Base-by-base conservation (phyloP, 768 basidiomycete species). In the Tremella mesenterica region DNA sequence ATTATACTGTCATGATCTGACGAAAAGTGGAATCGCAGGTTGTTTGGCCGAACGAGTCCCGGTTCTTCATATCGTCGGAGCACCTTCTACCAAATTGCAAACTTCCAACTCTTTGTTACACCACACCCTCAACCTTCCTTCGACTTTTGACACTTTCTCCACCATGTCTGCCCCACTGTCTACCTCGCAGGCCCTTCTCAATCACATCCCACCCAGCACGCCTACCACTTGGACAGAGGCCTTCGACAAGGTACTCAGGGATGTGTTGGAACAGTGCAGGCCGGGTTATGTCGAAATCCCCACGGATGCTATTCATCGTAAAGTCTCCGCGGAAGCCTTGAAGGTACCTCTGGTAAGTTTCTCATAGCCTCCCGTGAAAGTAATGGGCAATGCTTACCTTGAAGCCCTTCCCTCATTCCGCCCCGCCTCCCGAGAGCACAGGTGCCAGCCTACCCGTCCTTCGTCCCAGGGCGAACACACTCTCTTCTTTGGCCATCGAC, bases 201-300 rank as follows among this genome's bases (percentile, higher is more conserved):
- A 69, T 50, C 74, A 78, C 50, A 78, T 78, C 46, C 12, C 41
- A 3, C 61, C 61, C 16, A 49, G 30, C n/a, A 61, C 67, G 3
- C 70, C 74, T 1, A 74, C 77, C 3, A 87, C 86, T 1, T 73
- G 67, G 72, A 71, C 72, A 0, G 74, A 76, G 1, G 81, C 85
- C 60, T 86, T 96, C 29, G 91, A 96, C 69, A 80, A 84, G 48
- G 76, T 88, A 45, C 76, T 96, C 41, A 80, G 78, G 10, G 82
- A 70, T 45, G 75, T 75, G 8, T 61, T 77, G 25, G 55, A 59
- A 26, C 58, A 87, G 81, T 85, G 84, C 26, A 83, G 88, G 18
- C 92, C 92, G 0, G 87, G 86, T 28, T 97, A 97, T 67, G 74
- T 97, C 34, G 80, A 84, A 30, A 77, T 96, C 10, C 92, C 89